phyloP scores from a whole-genome alignment of 208 protist species.

The Trypanosoma congolense region DNA sequence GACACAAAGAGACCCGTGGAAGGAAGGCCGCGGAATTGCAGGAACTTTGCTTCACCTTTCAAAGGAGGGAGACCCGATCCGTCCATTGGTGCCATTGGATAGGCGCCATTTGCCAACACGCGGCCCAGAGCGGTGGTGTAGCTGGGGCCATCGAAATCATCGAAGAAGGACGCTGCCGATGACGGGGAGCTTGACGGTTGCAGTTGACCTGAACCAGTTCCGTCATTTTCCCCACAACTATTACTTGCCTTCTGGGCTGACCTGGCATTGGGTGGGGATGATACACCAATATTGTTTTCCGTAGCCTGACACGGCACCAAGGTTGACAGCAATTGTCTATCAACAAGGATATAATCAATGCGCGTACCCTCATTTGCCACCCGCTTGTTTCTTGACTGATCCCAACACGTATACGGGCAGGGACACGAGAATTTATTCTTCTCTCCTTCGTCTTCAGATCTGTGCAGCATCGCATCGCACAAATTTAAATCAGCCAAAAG shows the following conservation, averaged over 20 bases:
- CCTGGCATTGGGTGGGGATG: no score
- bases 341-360: constrained; percentile 89
- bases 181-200: no score
- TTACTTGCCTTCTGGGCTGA: no score
- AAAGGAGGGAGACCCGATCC: constrained; percentile 64
- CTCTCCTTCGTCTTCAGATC: neutral
- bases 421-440: constrained; percentile 46
- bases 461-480: constrained; percentile 4
- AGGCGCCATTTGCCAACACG: constrained; percentile 54
- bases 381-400: constrained; percentile 84
- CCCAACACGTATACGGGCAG: constrained; percentile 87
- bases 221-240: no score
- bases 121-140: constrained; percentile 37
- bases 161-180: no score
- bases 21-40: constrained; percentile 54
- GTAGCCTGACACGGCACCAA: constrained; percentile 41
- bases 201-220: no score
- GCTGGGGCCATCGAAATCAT: constrained; percentile 44
- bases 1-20: constrained; percentile 84
- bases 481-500: constrained; percentile 28
- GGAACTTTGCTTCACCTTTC: constrained; percentile 23
- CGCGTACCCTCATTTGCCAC: constrained; percentile 82
- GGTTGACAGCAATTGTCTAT: constrained; percentile 35
- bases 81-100: constrained; percentile 64
- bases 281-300: constrained; percentile 74